These are phyloP conservation scores for Aureobasidium sp. DNA, from an alignment of 2,329 filamentous ascomycete species.

Conservation along the genomic window DNA sequence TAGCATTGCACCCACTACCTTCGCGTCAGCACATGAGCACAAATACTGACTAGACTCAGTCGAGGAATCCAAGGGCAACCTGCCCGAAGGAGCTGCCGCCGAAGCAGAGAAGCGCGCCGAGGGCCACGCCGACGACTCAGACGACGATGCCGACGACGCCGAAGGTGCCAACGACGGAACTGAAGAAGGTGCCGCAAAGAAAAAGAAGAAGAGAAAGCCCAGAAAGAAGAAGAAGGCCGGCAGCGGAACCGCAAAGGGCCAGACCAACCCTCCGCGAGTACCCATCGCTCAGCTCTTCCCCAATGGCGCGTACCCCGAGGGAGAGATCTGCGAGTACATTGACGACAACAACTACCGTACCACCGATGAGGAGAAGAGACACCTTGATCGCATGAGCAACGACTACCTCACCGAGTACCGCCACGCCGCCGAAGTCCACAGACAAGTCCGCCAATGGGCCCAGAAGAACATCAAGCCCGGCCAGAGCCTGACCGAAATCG, in stretches of 20 bases:
- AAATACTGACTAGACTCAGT: constrained; percentile 1
- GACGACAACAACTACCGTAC: constrained; percentile 41
- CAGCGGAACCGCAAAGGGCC: constrained; percentile 29
- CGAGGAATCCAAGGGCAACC: constrained; percentile 17
- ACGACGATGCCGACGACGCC: constrained; percentile 33
- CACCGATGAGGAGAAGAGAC: constrained; percentile 42
- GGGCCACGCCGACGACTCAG: constrained; percentile 30
- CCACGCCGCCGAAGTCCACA: constrained; percentile 50
- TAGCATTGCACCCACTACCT: no score
- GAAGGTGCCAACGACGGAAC: constrained; percentile 30
- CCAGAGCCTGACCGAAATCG: constrained; percentile 42
- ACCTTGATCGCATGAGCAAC: constrained; percentile 39
- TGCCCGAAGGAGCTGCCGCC: constrained; percentile 16
- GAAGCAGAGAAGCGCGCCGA: constrained; percentile 22
- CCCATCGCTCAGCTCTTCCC: constrained; percentile 42
- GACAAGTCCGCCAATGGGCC: constrained; percentile 47
- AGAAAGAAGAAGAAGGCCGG: constrained; percentile 35
- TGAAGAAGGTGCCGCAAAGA: constrained; percentile 33
- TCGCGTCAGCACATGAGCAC: not conserved
- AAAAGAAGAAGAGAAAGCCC: constrained; percentile 42
- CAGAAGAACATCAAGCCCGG: constrained; percentile 47
- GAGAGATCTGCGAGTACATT: constrained; percentile 41
- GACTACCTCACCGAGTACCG: constrained; percentile 49
- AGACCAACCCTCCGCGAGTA: constrained; percentile 43
- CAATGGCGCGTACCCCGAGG: constrained; percentile 37